phyloP scores from a whole-genome alignment of 2,329 filamentous ascomycete genomes.

The Paraphoma chrysanthemicola region DNA sequence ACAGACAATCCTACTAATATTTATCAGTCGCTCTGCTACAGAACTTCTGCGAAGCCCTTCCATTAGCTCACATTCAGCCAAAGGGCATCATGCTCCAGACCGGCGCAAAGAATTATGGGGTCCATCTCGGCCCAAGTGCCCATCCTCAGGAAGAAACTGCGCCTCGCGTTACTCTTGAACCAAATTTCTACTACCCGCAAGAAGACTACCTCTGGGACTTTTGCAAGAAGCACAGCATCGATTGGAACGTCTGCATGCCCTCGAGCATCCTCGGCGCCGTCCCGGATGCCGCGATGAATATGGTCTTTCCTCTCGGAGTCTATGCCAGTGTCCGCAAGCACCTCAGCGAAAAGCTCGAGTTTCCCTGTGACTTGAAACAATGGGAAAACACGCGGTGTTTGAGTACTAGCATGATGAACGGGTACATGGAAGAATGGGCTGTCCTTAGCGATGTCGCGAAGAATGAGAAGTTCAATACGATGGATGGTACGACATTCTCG shows the following conservation, averaged over 20 bases:
- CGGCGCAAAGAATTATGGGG: conserved; percentile 61
- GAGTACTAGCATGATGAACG: conserved; percentile 56
- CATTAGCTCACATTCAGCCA: conserved; percentile 51
- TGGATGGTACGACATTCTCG: conserved; percentile 54
- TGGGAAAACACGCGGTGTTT: conserved; percentile 56
- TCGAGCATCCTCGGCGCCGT: conserved; percentile 59
- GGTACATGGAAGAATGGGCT: conserved; percentile 60
- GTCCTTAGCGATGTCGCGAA: conserved; percentile 51
- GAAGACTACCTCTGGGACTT: conserved; percentile 58
- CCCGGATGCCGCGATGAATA: conserved; percentile 59
- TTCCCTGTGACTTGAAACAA: conserved; percentile 51
- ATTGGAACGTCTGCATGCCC: conserved; percentile 59
- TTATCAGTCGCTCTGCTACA: conserved; percentile 46
- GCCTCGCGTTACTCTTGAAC: conserved; percentile 51
- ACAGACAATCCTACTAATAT: conserved; percentile 3
- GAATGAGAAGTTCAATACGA: conserved; percentile 59
- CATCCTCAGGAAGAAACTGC: conserved; percentile 57
- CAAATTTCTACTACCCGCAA: conserved; percentile 64
- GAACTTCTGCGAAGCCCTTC: conserved; percentile 58
- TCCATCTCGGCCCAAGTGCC: conserved; percentile 55
- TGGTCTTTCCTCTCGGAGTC: conserved; percentile 56
- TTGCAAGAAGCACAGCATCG: conserved; percentile 46
- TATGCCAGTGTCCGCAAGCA: conserved; percentile 58
- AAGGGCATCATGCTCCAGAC: conserved; percentile 59
- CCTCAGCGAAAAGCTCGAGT: conserved; percentile 51